Percentiles rank a stretch among this genome's conserved stretches.
phyloP scores from a whole-genome alignment of 257 asterid species.

The Galeopsis tetrahit region DNA sequence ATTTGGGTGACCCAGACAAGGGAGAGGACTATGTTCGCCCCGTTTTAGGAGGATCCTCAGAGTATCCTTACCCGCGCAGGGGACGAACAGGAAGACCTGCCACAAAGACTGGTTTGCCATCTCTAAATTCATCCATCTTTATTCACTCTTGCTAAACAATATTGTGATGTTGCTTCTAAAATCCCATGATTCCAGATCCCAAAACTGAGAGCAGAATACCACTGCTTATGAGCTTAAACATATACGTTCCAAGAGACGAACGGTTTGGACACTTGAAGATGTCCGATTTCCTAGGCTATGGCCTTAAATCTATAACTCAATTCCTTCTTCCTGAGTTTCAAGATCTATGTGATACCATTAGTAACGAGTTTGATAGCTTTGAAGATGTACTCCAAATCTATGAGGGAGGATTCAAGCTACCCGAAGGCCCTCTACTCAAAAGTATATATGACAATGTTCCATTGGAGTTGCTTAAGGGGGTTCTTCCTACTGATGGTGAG shows the following conservation, averaged over 20 bases:
- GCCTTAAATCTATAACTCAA: conserved; percentile 56
- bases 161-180: not conserved
- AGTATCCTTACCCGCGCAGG: conserved; percentile 71
- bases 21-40: conserved; percentile 42
- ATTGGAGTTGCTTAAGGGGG: conserved; percentile 50
- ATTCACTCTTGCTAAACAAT: too few species aligned
- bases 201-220: conserved; percentile 57
- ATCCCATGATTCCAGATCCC: conserved; percentile 44
- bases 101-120: conserved; percentile 50
- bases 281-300: conserved; percentile 60
- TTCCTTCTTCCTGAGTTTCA: conserved; percentile 58
- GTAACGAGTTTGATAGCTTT: conserved; percentile 60
- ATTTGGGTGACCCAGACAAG: conserved; percentile 49
- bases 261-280: conserved; percentile 62
- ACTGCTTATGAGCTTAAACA: conserved; percentile 45
- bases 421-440: conserved; percentile 36
- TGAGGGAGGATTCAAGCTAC: conserved; percentile 52
- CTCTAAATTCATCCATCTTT: not conserved
- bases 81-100: conserved; percentile 76
- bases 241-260: conserved; percentile 77
- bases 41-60: conserved; percentile 45
- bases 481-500: conserved; percentile 56
- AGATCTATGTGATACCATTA: conserved; percentile 46
- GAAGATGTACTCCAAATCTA: conserved; percentile 49
- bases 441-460: conserved; percentile 46